These are phyloP conservation scores for Yamadazyma buinensis DNA, from an alignment of 1,139 yeast species.

Conservation along the genomic window DNA sequence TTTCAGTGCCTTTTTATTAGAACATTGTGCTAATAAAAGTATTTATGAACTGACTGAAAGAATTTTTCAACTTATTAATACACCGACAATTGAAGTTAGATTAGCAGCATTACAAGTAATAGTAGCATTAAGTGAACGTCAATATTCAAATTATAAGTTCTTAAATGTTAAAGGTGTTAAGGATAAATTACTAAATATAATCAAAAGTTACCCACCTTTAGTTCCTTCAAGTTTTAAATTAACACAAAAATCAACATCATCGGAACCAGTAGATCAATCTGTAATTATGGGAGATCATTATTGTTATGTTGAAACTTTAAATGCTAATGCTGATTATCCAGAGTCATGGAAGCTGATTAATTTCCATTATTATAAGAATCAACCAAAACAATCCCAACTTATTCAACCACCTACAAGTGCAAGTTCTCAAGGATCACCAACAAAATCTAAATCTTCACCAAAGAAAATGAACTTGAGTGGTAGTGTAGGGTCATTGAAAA, in stretches of 20 bases:
- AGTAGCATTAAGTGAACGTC: slow-evolving; percentile 57
- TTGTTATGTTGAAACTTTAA: slow-evolving; percentile 52
- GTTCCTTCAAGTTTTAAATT: slow-evolving; percentile 40
- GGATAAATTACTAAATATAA: slow-evolving; percentile 46
- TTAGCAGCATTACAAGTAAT: slow-evolving; percentile 64
- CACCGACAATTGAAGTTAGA: slow-evolving; percentile 58
- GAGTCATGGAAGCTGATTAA: slow-evolving; percentile 54
- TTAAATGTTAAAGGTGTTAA: slow-evolving; percentile 42
- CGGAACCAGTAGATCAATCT: slow-evolving; percentile 14
- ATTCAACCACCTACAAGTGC: not conserved
- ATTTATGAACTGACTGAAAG: slow-evolving; percentile 67
- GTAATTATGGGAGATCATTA: slow-evolving; percentile 44
- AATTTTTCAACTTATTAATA: slow-evolving; percentile 55
- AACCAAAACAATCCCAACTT: slow-evolving; percentile 4
- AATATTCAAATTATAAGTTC: slow-evolving; percentile 40
- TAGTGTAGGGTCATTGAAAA: not conserved
- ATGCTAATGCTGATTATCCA: slow-evolving; percentile 47
- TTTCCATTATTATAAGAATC: slow-evolving; percentile 48
- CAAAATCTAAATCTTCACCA: slow-evolving; percentile 5
- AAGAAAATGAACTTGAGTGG: slow-evolving; percentile 5
- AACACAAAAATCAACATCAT: slow-evolving; percentile 18
- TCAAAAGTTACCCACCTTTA: slow-evolving; percentile 52
- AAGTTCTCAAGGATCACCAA: slow-evolving; percentile 3
- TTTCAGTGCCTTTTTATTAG: slow-evolving; percentile 62
- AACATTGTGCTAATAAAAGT: slow-evolving; percentile 64